Conservation (phyloP, 1,139 yeast genomes). For the Spencermartinsiella ligniputridi region DNA sequence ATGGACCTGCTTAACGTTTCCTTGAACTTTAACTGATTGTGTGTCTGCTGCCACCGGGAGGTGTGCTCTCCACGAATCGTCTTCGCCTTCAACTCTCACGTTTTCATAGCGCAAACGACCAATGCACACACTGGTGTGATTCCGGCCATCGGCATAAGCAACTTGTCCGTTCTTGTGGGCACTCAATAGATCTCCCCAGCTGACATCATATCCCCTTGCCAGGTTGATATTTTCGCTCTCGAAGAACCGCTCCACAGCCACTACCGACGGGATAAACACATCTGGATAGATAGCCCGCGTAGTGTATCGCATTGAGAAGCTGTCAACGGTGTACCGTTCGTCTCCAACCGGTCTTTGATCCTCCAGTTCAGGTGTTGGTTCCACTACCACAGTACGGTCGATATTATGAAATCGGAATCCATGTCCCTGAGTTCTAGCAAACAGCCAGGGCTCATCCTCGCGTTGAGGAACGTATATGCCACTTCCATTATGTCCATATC, state of each 20-base stretch:
- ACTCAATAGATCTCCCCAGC: slow-evolving; percentile 19
- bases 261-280: slow-evolving; percentile 11
- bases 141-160: neutral
- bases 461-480: slow-evolving; percentile 19
- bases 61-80: neutral
- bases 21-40: neutral
- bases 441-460: slow-evolving; percentile 19
- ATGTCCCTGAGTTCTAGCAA: slow-evolving; percentile 22
- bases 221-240: slow-evolving; percentile 15
- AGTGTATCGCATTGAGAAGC: neutral
- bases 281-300: slow-evolving; percentile 10
- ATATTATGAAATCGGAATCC: slow-evolving; percentile 18
- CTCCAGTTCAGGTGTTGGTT: neutral
- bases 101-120: neutral
- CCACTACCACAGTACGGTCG: neutral
- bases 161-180: slow-evolving; percentile 4
- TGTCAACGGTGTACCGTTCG: neutral
- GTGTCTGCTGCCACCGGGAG: neutral
- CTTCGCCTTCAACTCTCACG: neutral
- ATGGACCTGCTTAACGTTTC: neutral
- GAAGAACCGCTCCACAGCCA: slow-evolving; percentile 10
- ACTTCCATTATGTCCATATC: slow-evolving; percentile 25
- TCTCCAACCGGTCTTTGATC: slow-evolving; percentile 4
- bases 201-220: slow-evolving; percentile 20
- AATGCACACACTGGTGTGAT: slow-evolving; percentile 1